These are phyloP conservation scores for Scutellaria minor DNA, from an alignment of 257 asterid species.

Conservation along the genomic window DNA sequence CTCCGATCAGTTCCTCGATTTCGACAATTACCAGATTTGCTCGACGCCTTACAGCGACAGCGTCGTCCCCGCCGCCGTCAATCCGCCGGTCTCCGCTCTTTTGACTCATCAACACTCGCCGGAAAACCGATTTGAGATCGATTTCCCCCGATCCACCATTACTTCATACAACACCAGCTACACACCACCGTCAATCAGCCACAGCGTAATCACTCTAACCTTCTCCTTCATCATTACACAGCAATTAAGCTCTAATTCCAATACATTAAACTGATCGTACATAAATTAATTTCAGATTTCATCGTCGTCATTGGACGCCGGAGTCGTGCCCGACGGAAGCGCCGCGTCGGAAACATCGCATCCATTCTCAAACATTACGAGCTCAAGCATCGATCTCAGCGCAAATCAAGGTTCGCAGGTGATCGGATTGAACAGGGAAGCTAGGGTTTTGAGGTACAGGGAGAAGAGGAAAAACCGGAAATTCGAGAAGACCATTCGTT, in stretches of 20 bases:
- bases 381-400: slow-evolving; percentile 36
- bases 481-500: slow-evolving; percentile 74
- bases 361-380: slow-evolving; percentile 33
- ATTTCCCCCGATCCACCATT: slow-evolving; percentile 46
- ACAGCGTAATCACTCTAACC: slow-evolving; percentile 51
- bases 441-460: slow-evolving; percentile 76
- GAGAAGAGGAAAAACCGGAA: slow-evolving; percentile 76
- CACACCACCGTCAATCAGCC: slow-evolving; percentile 45
- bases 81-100: slow-evolving; percentile 35
- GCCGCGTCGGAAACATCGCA: slow-evolving; percentile 57
- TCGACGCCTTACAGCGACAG: slow-evolving; percentile 43
- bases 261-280: slow-evolving; percentile 1
- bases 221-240: background rate
- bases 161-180: slow-evolving; percentile 45
- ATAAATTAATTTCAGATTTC: slow-evolving; percentile 56
- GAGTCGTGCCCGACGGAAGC: slow-evolving; percentile 77
- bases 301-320: slow-evolving; percentile 76
- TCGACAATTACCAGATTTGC: slow-evolving; percentile 40
- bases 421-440: slow-evolving; percentile 62
- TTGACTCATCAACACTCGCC: slow-evolving; percentile 36
- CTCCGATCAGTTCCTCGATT: slow-evolving; percentile 49
- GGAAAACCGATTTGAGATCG: slow-evolving; percentile 48
- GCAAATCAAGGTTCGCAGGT: slow-evolving; percentile 40
- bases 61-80: slow-evolving; percentile 46
- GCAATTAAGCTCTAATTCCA: background rate